These are phyloP conservation scores for Vitis amurensis DNA, from an alignment of 164 flowering plant genomes.

Conservation along the genomic window DNA sequence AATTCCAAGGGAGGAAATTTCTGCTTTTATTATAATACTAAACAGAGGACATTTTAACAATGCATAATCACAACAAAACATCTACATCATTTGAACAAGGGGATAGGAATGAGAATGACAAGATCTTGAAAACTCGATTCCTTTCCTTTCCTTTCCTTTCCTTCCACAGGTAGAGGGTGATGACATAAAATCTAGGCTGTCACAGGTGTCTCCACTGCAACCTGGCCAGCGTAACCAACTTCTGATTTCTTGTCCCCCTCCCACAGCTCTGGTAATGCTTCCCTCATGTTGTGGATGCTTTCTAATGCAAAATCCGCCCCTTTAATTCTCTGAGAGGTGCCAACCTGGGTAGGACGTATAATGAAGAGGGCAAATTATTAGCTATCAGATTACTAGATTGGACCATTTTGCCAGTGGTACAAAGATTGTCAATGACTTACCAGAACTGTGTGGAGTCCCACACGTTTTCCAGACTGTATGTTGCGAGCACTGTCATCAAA, in stretches of 20 bases:
- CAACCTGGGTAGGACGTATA: conserved; percentile 33
- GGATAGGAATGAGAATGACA: background rate
- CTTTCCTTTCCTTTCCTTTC: background rate
- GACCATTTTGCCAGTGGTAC: background rate
- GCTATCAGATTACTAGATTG: too few species aligned
- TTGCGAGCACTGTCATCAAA: conserved; percentile 51
- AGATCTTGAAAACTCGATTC: conserved; percentile 5
- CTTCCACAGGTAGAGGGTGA: background rate
- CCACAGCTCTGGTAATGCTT: conserved; percentile 64
- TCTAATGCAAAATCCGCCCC: conserved; percentile 63
- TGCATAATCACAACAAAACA: conserved; percentile 3
- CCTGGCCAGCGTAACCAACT: conserved; percentile 33
- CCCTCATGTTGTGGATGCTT: conserved; percentile 60
- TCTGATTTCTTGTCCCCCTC: conserved; percentile 34
- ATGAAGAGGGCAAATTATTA: too few species aligned
- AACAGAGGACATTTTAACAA: background rate
- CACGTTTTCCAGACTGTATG: conserved; percentile 42
- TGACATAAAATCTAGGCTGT: conserved; percentile 34
- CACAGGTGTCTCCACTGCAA: conserved; percentile 50
- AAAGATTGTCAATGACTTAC: conserved; percentile 17
- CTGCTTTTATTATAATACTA: too few species aligned
- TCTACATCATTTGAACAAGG: conserved; percentile 14
- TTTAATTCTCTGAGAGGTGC: conserved; percentile 44
- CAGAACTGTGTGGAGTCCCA: conserved; percentile 47
- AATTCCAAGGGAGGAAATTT: too few species aligned